phyloP scores from a whole-genome alignment of 192 early-diverging fungal genomes.

The Coemansia sp. region DNA sequence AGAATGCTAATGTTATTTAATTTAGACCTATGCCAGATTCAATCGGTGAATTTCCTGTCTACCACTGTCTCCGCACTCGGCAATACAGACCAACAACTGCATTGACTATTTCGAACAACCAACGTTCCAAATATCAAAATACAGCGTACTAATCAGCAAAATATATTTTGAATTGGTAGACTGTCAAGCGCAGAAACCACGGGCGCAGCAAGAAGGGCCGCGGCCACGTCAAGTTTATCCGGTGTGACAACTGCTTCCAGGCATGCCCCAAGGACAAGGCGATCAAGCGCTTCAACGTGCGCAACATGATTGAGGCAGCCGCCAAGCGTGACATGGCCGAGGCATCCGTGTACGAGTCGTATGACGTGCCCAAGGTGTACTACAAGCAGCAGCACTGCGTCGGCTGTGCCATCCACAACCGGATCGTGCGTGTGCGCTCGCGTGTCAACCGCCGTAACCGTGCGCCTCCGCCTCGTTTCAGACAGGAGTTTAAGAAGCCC shows the following conservation, averaged over 20 bases:
- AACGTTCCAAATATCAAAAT: too few relatives aligned
- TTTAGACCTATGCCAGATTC: too few relatives aligned
- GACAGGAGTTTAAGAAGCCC: slow-evolving; percentile 60
- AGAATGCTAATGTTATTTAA: too few relatives aligned
- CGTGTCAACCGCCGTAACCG: slow-evolving; percentile 83
- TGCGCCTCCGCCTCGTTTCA: slow-evolving; percentile 89
- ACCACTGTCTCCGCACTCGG: too few relatives aligned
- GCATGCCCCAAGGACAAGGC: slow-evolving; percentile 99
- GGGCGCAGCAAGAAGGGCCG: slow-evolving; percentile 99
- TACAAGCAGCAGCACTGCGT: slow-evolving; percentile 97
- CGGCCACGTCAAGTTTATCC: slow-evolving; percentile 95
- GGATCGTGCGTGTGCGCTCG: slow-evolving; percentile 93
- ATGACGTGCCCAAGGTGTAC: slow-evolving; percentile 98
- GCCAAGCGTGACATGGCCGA: slow-evolving; percentile 95
- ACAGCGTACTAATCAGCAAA: too few relatives aligned
- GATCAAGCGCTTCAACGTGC: slow-evolving; percentile 98
- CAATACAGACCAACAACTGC: too few relatives aligned
- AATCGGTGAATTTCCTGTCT: too few relatives aligned
- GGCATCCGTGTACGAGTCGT: slow-evolving; percentile 94
- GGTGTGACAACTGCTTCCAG: slow-evolving; percentile 98
- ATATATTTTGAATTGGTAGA: slow-evolving; percentile 60
- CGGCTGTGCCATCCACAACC: slow-evolving; percentile 90
- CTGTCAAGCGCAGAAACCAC: slow-evolving; percentile 98
- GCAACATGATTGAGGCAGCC: slow-evolving; percentile 98
- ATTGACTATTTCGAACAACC: too few relatives aligned